A percentile compares a stretch with the other conserved stretches of the same genome.
Conservation (phyloP, 345 rosid genomes). For the Aegle marmelos region DNA sequence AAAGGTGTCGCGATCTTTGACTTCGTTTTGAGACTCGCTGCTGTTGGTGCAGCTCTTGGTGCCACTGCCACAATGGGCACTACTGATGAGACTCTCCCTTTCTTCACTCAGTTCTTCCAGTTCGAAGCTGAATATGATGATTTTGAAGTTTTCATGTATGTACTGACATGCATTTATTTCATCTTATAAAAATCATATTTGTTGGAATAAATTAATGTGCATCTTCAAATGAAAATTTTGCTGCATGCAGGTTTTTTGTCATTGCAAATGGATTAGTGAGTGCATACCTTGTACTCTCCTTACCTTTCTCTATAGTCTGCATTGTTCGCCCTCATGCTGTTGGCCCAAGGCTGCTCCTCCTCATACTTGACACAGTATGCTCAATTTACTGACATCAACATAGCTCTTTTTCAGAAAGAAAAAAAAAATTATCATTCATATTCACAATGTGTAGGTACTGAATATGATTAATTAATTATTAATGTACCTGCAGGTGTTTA, state of each 20-base stretch:
- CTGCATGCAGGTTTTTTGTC: constrained; percentile 41
- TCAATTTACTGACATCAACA: neutral
- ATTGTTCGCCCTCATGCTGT: constrained; percentile 36
- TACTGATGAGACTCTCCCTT: constrained; percentile 46
- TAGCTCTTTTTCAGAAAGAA: too few relatives aligned
- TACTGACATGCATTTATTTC: neutral
- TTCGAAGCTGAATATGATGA: constrained; percentile 54
- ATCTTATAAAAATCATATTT: too few relatives aligned
- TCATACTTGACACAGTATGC: constrained; percentile 42
- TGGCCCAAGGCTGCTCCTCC: constrained; percentile 40
- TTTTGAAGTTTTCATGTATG: constrained; percentile 39
- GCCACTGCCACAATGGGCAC: constrained; percentile 44
- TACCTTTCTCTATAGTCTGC: constrained; percentile 57
- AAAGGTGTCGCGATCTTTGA: constrained; percentile 45
- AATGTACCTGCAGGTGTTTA: constrained; percentile 30
- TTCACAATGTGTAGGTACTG: neutral
- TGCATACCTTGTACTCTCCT: constrained; percentile 53
- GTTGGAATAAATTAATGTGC: too few relatives aligned
- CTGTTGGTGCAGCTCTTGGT: constrained; percentile 35
- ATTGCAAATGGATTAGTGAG: constrained; percentile 31
- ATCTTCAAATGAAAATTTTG: neutral
- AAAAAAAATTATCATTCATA: neutral
- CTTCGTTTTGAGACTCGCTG: constrained; percentile 41
- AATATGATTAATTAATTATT: too few relatives aligned
- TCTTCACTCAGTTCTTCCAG: constrained; percentile 66